These are phyloP conservation scores for Lipomyces starkeyi DNA, from an alignment of 805 yeast genomes.

Conservation along the genomic window DNA sequence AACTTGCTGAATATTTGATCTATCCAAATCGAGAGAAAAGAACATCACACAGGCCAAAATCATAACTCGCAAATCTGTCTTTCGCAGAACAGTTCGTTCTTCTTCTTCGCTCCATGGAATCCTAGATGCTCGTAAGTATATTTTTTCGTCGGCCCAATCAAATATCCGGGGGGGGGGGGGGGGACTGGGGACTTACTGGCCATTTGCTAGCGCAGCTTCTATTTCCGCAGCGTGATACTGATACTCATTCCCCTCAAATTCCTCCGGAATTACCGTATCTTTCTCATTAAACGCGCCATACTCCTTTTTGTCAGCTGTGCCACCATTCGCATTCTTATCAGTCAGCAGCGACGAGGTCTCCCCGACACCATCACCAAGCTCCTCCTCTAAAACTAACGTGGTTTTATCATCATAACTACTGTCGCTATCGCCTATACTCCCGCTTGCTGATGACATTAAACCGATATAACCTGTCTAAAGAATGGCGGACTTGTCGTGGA, in stretches of 20 bases:
- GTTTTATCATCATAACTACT: constrained; percentile 24
- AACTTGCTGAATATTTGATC: constrained; percentile 62
- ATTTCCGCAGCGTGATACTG: constrained; percentile 29
- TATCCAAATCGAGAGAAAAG: constrained; percentile 60
- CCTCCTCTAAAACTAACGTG: neutral
- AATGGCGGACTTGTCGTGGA: too few relatives aligned
- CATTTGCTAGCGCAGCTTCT: constrained; percentile 23
- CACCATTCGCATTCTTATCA: constrained; percentile 7
- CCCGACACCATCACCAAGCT: constrained; percentile 16
- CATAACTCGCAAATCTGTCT: constrained; percentile 60
- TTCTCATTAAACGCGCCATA: neutral
- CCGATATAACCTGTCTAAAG: neutral
- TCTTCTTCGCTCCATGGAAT: constrained; percentile 58
- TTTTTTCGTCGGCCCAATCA: neutral
- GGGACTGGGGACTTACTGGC: constrained; percentile 19
- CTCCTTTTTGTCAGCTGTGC: constrained; percentile 9
- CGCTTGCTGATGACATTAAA: neutral
- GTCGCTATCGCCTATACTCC: neutral
- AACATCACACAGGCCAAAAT: constrained; percentile 63
- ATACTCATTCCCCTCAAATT: constrained; percentile 23
- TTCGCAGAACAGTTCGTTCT: constrained; percentile 55
- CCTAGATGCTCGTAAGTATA: constrained; percentile 6
- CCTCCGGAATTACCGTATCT: neutral
- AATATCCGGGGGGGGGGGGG: too few relatives aligned
- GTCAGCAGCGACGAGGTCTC: constrained; percentile 10